A percentile compares a stretch with the other conserved stretches of the same genome.
phyloP scores from a whole-genome alignment of 768 basidiomycete species.

The Psilocybe azurescens region DNA sequence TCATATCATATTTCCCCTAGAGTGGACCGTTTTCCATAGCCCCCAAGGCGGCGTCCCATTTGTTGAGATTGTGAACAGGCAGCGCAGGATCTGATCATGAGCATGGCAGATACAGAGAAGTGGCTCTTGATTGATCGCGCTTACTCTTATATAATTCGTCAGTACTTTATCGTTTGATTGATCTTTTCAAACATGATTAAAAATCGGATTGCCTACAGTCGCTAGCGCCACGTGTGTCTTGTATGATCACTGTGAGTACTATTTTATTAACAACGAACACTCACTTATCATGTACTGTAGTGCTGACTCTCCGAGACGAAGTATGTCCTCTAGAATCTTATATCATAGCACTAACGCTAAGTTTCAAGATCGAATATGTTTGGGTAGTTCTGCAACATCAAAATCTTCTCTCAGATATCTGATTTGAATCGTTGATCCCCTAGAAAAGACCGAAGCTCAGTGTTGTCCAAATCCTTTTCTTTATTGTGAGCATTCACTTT shows the following conservation, averaged over 20 bases:
- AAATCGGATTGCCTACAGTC: not conserved
- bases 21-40: too few species aligned
- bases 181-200: not conserved
- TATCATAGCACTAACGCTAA: not conserved
- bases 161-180: not conserved
- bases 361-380: not conserved
- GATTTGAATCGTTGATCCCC: not conserved
- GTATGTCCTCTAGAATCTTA: not conserved
- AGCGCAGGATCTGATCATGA: too few species aligned
- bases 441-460: conserved; percentile 7
- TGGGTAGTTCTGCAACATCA: not conserved
- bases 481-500: not conserved
- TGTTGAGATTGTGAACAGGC: not conserved
- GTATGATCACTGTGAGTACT: conserved; percentile 6
- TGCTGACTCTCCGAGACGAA: not conserved
- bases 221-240: not conserved
- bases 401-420: too few species aligned
- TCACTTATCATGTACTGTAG: not conserved
- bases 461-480: conserved; percentile 9
- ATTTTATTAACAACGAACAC: not conserved
- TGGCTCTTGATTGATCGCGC: not conserved
- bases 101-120: not conserved
- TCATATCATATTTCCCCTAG: too few species aligned
- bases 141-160: not conserved
- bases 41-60: too few species aligned